Conservation (phyloP, 148 eudicot species). For the Rhododendron kiyosumense region DNA sequence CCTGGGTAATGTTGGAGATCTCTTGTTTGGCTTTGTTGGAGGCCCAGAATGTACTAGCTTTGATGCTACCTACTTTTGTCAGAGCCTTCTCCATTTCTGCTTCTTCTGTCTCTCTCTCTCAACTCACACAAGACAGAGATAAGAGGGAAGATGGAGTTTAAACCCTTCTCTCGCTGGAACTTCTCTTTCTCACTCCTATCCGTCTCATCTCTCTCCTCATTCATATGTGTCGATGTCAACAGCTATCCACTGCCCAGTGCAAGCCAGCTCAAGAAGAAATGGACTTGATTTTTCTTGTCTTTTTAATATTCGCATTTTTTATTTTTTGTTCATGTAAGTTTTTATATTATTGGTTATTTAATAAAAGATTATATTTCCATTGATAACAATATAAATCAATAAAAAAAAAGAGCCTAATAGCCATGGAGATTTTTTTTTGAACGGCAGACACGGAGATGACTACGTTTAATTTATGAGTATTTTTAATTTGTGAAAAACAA, state of each 20-base stretch:
- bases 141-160: background rate
- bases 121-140: background rate
- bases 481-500: too few species aligned
- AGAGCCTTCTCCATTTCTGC: conserved; percentile 55
- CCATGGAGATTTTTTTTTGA: too few species aligned
- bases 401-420: too few species aligned
- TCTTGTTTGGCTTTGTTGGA: conserved; percentile 70
- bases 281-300: background rate
- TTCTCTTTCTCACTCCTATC: background rate
- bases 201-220: background rate
- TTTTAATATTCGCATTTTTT: too few species aligned
- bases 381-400: too few species aligned
- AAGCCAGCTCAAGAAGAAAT: background rate
- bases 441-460: too few species aligned
- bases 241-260: background rate
- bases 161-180: background rate
- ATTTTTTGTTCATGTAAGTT: too few species aligned
- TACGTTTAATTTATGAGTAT: too few species aligned
- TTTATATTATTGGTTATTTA: too few species aligned
- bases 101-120: background rate
- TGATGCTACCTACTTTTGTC: conserved; percentile 51
- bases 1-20: conserved; percentile 52
- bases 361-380: too few species aligned
- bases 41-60: conserved; percentile 55
- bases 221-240: background rate